Percentiles rank a stretch among this genome's conserved stretches.
Conservation (phyloP, 75 land plant species). For the Larix kaempferi region DNA sequence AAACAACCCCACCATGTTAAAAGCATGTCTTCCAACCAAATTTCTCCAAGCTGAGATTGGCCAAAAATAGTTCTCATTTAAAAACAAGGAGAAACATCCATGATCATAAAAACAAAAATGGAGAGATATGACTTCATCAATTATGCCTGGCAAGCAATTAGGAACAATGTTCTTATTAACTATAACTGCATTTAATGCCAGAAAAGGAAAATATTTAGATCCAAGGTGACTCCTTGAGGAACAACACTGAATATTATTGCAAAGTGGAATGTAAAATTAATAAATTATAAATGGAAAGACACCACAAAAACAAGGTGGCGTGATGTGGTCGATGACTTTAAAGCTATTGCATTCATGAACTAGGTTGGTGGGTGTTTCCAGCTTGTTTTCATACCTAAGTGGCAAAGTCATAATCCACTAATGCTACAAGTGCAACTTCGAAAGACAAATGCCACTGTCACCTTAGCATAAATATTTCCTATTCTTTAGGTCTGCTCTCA, state of each 20-base stretch:
- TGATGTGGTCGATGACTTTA: neutral
- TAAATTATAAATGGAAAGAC: too few relatives aligned
- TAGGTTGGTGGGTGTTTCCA: neutral
- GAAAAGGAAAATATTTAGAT: neutral
- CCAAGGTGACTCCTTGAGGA: neutral
- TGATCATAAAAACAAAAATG: neutral
- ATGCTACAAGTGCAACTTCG: too few relatives aligned
- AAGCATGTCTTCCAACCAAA: neutral
- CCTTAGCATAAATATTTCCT: too few relatives aligned
- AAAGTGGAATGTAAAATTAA: neutral
- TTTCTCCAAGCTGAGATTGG: neutral
- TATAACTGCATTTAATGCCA: neutral
- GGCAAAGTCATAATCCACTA: too few relatives aligned
- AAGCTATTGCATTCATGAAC: neutral
- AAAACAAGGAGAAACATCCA: neutral
- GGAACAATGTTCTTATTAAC: neutral
- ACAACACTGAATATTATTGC: neutral
- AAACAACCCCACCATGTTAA: neutral
- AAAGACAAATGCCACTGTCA: too few relatives aligned
- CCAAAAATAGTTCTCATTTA: neutral
- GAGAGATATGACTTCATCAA: neutral
- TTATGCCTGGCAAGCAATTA: neutral
- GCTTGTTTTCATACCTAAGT: neutral
- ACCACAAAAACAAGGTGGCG: too few relatives aligned
- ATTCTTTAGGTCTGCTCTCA: too few relatives aligned